A percentile compares a stretch with the other conserved stretches of the same genome.
These are phyloP conservation scores for Colletotrichum cordylinicola DNA, from an alignment of 2,329 filamentous ascomycete genomes.

Conservation along the genomic window DNA sequence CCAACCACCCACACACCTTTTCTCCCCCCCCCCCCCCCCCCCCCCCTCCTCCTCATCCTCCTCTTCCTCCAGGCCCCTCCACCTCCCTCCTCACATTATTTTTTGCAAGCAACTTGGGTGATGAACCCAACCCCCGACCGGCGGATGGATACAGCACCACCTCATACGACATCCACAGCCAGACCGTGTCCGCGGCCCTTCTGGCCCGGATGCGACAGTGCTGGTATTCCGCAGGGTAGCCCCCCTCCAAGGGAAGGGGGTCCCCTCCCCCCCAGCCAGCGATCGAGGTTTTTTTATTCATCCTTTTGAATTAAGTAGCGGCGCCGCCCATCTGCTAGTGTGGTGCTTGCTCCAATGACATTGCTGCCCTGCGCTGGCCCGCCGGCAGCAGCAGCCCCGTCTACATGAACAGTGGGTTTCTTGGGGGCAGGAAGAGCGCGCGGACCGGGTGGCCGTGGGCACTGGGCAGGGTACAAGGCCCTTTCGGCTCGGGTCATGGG, in stretches of 20 bases:
- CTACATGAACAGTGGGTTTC: background rate
- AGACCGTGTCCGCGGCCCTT: constrained; percentile 20
- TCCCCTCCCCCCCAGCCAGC: background rate
- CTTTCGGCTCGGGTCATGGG: background rate
- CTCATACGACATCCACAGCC: constrained; percentile 12
- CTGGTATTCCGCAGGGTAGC: background rate
- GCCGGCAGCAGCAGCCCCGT: background rate
- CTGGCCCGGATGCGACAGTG: constrained; percentile 12
- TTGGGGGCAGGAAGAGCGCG: background rate
- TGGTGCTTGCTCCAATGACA: background rate
- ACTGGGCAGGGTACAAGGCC: background rate
- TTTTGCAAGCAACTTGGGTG: background rate
- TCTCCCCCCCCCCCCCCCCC: background rate
- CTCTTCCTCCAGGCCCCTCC: background rate
- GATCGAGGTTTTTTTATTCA: background rate
- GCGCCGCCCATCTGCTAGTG: background rate
- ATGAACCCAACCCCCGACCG: background rate
- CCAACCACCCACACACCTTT: background rate
- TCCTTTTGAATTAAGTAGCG: background rate
- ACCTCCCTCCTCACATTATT: background rate
- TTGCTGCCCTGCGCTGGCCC: background rate
- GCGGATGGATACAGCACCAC: background rate
- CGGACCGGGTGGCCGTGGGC: background rate
- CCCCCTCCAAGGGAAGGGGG: too few species aligned
- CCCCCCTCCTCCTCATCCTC: background rate